These are phyloP conservation scores for Myxozyma neotropica DNA, from an alignment of 805 yeast species.

Conservation along the genomic window DNA sequence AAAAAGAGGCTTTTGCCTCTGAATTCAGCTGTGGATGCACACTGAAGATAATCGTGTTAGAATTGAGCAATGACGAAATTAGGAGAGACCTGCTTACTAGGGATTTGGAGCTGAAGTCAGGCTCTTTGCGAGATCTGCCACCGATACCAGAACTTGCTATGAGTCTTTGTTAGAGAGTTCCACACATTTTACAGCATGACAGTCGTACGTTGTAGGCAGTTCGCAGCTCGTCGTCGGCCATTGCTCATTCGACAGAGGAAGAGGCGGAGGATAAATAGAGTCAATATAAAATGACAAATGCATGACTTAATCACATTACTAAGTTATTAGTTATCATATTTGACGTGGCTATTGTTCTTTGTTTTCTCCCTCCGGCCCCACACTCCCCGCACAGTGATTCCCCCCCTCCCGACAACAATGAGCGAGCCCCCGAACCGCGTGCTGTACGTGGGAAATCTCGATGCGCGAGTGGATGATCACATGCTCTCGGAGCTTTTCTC, in stretches of 20 bases:
- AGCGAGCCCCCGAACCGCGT: conserved; percentile 47
- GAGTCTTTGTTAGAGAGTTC: too few species aligned
- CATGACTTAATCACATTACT: not conserved
- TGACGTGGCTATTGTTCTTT: not conserved
- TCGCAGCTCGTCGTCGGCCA: conserved; percentile 11
- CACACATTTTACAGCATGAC: too few species aligned
- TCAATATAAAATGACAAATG: not conserved
- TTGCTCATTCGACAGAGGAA: too few species aligned
- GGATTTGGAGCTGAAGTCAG: conserved; percentile 19
- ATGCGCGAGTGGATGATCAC: conserved; percentile 65
- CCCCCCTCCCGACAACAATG: not conserved
- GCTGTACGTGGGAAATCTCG: conserved; percentile 69
- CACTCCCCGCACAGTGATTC: not conserved
- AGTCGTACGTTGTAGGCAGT: conserved; percentile 21
- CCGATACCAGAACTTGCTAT: conserved; percentile 21
- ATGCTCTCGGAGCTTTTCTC: conserved; percentile 63
- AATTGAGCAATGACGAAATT: too few species aligned
- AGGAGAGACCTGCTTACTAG: conserved; percentile 19
- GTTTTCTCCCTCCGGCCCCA: not conserved
- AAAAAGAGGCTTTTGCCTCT: not conserved
- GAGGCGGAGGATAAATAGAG: not conserved
- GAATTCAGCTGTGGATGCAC: conserved; percentile 13
- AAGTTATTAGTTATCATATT: too few species aligned
- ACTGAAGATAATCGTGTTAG: conserved; percentile 4
- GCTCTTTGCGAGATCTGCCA: conserved; percentile 19